A percentile compares a stretch with the other conserved stretches of the same genome.
These are phyloP conservation scores for Penicillium riverlandense DNA, from an alignment of 495 filamentous ascomycete genomes.

Conservation along the genomic window DNA sequence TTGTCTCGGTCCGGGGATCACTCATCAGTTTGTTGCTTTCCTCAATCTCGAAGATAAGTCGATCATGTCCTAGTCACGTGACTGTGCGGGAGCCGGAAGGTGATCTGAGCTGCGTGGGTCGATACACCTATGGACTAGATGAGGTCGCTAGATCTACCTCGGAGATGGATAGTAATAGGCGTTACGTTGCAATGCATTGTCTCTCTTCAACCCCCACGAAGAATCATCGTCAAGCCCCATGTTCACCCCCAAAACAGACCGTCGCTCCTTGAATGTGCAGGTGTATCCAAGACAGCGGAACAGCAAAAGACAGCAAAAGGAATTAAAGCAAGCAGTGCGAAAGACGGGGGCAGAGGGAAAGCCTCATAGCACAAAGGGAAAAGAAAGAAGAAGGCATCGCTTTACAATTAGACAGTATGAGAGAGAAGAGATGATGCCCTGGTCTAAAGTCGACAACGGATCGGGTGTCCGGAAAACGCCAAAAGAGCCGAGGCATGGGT, in stretches of 20 bases:
- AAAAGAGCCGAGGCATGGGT: slow-evolving; percentile 16
- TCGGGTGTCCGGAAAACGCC: slow-evolving; percentile 5
- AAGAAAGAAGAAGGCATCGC: slow-evolving; percentile 13
- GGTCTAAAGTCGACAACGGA: slow-evolving; percentile 8
- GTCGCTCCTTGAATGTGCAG: slow-evolving; percentile 10
- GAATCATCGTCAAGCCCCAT: slow-evolving; percentile 5
- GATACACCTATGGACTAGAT: slow-evolving; percentile 1
- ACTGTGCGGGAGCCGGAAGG: slow-evolving; percentile 18
- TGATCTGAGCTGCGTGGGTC: slow-evolving; percentile 7
- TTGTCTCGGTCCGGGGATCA: not conserved
- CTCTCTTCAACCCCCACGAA: slow-evolving; percentile 5
- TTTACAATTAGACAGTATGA: slow-evolving; percentile 19
- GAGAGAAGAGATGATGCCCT: slow-evolving; percentile 7
- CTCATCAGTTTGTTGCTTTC: not conserved
- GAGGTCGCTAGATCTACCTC: not conserved
- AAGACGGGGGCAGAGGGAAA: not conserved
- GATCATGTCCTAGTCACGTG: slow-evolving; percentile 16
- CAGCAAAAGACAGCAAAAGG: not conserved
- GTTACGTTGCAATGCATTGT: slow-evolving; percentile 8
- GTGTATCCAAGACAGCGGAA: not conserved
- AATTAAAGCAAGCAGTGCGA: not conserved
- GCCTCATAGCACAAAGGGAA: not conserved
- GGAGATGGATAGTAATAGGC: not conserved
- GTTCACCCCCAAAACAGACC: slow-evolving; percentile 1
- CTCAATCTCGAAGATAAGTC: no score